These are phyloP conservation scores for Exophiala alcalophila DNA, from an alignment of 2,329 filamentous ascomycete genomes.

Conservation along the genomic window DNA sequence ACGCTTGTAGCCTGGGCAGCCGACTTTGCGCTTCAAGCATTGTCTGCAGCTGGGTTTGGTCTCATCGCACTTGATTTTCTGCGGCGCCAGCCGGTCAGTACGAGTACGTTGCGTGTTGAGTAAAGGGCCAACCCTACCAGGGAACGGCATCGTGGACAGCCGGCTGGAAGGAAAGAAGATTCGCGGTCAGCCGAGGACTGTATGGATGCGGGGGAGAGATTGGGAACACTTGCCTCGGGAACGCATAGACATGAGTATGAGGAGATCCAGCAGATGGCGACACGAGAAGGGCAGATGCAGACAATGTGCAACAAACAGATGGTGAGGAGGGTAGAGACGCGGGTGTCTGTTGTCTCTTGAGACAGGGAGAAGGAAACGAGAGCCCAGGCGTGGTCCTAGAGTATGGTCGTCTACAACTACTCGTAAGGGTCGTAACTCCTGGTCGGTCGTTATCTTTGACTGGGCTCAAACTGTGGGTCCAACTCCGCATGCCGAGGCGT, in stretches of 20 bases:
- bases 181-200: constrained; percentile 7
- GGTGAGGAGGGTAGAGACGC: too few species aligned
- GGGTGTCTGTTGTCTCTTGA: too few species aligned
- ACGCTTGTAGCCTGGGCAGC: constrained; percentile 23
- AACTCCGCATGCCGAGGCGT: too few species aligned
- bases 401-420: too few species aligned
- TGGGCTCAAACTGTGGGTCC: too few species aligned
- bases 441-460: too few species aligned
- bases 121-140: constrained; percentile 6
- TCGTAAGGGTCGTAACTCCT: too few species aligned
- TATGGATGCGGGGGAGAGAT: not conserved
- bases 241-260: constrained; percentile 8
- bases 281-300: constrained; percentile 1
- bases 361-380: constrained; percentile 3
- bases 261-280: constrained; percentile 1
- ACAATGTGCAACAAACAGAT: constrained; percentile 2
- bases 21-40: constrained; percentile 28
- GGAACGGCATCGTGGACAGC: constrained; percentile 19
- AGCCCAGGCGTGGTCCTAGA: too few species aligned
- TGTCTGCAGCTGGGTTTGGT: constrained; percentile 28
- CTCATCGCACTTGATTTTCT: constrained; percentile 33
- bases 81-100: constrained; percentile 9
- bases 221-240: constrained; percentile 15
- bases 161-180: constrained; percentile 5
- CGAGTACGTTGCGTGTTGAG: not conserved